phyloP scores from a whole-genome alignment of 257 asterid species.

The Solanum medicagineum region DNA sequence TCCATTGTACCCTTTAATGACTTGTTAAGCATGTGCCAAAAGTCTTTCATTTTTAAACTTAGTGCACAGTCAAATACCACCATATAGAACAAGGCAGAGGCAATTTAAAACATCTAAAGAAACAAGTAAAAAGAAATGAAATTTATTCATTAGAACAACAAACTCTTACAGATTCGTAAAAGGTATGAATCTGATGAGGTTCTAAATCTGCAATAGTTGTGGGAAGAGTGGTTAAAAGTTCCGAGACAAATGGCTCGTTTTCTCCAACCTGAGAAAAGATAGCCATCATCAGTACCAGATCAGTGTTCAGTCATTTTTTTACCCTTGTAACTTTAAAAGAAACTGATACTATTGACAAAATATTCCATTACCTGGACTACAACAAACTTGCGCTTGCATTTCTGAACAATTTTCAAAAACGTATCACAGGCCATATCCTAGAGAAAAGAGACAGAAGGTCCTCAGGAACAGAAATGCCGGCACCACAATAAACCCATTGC shows the following conservation, averaged over 20 bases:
- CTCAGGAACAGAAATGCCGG: neutral
- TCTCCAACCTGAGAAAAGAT: conserved; percentile 71
- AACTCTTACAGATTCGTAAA: conserved; percentile 84
- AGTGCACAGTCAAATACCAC: neutral
- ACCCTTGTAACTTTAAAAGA: neutral
- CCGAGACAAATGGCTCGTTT: conserved; percentile 90
- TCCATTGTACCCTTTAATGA: neutral
- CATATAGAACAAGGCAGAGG: neutral
- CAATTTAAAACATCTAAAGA: neutral
- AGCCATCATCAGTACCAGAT: neutral
- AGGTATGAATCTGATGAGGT: conserved; percentile 93
- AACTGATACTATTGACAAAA: neutral
- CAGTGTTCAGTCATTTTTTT: neutral
- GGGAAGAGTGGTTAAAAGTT: conserved; percentile 72
- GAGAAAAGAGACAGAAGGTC: conserved; percentile 2
- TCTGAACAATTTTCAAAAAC: conserved; percentile 94
- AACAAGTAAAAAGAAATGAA: neutral
- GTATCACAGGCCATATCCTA: conserved; percentile 99
- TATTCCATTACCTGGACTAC: conserved; percentile 43
- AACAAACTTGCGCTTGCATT: conserved; percentile 96
- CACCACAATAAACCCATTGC: neutral
- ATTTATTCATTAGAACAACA: neutral
- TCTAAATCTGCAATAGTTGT: conserved; percentile 86
- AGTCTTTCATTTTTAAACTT: neutral
- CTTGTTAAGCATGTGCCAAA: neutral